phyloP scores from a whole-genome alignment of 139 green algal genomes.

The Chlamydomonas sp. region DNA sequence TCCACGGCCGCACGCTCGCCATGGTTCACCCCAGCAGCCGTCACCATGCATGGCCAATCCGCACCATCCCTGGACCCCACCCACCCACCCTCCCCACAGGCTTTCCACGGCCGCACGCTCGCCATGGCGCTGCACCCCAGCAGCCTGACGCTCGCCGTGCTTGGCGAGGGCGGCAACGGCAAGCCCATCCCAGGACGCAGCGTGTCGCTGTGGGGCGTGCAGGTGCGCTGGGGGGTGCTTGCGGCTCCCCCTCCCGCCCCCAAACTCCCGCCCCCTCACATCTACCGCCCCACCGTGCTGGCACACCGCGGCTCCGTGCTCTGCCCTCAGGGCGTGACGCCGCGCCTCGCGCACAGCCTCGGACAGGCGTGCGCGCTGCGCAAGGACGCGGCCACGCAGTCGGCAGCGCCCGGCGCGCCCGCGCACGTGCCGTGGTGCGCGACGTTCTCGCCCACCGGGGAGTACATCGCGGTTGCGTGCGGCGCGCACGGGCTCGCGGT shows the following conservation, averaged over 20 bases:
- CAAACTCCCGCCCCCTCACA: background rate
- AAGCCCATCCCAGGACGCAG: slow-evolving; percentile 3
- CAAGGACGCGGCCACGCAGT: no score
- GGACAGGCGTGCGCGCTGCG: background rate
- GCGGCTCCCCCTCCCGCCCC: background rate
- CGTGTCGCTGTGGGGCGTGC: background rate
- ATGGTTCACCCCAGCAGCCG: background rate
- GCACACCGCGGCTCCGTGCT: no score
- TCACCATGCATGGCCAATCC: slow-evolving; percentile 4
- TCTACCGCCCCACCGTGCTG: no score
- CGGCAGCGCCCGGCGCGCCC: background rate
- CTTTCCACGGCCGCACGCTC: background rate
- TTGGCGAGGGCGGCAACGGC: slow-evolving; percentile 3
- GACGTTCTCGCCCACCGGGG: slow-evolving; percentile 1
- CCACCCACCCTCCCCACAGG: background rate
- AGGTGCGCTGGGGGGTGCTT: background rate
- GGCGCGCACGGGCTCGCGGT: background rate
- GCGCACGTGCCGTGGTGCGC: background rate
- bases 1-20: background rate
- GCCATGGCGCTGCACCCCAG: background rate
- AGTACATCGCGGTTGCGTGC: background rate
- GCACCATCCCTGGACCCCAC: background rate
- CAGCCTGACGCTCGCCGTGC: background rate
- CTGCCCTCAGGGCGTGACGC: background rate
- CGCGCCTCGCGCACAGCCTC: background rate